Evolutionary conservation across 1,284 basidiomycete genomes (phyloP).

Genomic region (Phellopilus nigrolimitatus): DNA sequence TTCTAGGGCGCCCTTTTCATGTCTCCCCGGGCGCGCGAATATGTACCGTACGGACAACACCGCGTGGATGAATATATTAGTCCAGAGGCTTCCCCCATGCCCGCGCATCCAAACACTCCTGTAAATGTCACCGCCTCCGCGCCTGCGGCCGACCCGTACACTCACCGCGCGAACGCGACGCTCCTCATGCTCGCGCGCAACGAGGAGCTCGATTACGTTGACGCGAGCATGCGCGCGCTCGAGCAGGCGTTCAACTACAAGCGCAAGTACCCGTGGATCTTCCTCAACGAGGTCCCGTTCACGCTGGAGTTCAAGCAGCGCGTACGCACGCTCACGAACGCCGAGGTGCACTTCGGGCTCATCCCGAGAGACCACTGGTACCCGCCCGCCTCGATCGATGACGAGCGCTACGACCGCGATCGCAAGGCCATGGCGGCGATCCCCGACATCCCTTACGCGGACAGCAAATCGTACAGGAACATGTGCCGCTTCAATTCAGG

Average conservation of each 20-base stretch:
- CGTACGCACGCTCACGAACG: slow-evolving; percentile 27
- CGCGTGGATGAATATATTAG: background rate
- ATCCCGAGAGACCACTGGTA: slow-evolving; percentile 43
- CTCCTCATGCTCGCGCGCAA: slow-evolving; percentile 43
- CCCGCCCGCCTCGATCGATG: slow-evolving; percentile 63
- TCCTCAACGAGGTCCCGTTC: slow-evolving; percentile 45
- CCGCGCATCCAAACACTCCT: slow-evolving; percentile 2
- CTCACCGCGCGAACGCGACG: slow-evolving; percentile 35
- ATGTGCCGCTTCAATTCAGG: slow-evolving; percentile 54
- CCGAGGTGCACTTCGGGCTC: slow-evolving; percentile 47
- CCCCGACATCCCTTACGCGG: slow-evolving; percentile 4
- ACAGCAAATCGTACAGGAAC: slow-evolving; percentile 25
- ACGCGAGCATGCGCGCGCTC: slow-evolving; percentile 30
- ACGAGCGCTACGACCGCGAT: slow-evolving; percentile 46
- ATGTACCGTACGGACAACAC: slow-evolving; percentile 8
- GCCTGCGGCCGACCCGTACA: slow-evolving; percentile 7
- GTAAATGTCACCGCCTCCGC: slow-evolving; percentile 8
- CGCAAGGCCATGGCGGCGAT: slow-evolving; percentile 31
- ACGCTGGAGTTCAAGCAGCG: slow-evolving; percentile 39
- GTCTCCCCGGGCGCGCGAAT: slow-evolving; percentile 7
- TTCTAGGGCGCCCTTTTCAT: background rate
- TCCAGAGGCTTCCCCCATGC: background rate
- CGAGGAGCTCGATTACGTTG: slow-evolving; percentile 33
- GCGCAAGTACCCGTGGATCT: slow-evolving; percentile 24
- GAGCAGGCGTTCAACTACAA: slow-evolving; percentile 22